A percentile compares a stretch with the other conserved stretches of the same genome.
These are phyloP conservation scores for Parathielavia appendiculata DNA, from an alignment of 495 filamentous ascomycete species.

Conservation along the genomic window DNA sequence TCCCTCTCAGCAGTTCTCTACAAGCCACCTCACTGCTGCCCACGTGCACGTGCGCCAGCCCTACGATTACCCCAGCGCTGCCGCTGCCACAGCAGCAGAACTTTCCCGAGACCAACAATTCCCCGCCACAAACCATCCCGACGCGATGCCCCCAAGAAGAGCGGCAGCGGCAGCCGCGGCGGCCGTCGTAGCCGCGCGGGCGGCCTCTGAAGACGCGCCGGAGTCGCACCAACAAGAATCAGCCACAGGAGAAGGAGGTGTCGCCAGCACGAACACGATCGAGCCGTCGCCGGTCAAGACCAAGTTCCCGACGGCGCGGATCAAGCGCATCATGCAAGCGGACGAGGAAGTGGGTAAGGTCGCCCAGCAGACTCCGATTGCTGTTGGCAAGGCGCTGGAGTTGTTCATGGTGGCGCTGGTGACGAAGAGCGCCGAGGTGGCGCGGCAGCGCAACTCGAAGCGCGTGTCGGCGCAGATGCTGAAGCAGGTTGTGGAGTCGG, in stretches of 20 bases:
- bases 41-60: constrained; percentile 1
- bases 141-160: constrained; percentile 18
- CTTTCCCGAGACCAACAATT: neutral
- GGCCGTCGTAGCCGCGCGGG: constrained; percentile 6
- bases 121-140: neutral
- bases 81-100: neutral
- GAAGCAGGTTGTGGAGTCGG: constrained; percentile 78
- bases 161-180: constrained; percentile 19
- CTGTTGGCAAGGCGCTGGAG: constrained; percentile 91
- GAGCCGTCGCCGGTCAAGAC: constrained; percentile 74
- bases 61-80: neutral
- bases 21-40: neutral
- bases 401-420: constrained; percentile 96
- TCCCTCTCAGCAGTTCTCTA: constrained; percentile 8
- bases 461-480: constrained; percentile 85
- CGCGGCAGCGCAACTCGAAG: constrained; percentile 74
- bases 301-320: constrained; percentile 94
- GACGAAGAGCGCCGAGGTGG: constrained; percentile 76
- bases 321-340: constrained; percentile 99
- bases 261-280: constrained; percentile 11
- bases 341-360: constrained; percentile 99
- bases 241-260: neutral
- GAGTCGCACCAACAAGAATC: constrained; percentile 2
- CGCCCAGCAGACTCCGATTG: constrained; percentile 90
- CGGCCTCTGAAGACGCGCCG: neutral